Conservation (phyloP, 768 basidiomycete genomes). For the Tylopilus plumbeoviolaceoides region DNA sequence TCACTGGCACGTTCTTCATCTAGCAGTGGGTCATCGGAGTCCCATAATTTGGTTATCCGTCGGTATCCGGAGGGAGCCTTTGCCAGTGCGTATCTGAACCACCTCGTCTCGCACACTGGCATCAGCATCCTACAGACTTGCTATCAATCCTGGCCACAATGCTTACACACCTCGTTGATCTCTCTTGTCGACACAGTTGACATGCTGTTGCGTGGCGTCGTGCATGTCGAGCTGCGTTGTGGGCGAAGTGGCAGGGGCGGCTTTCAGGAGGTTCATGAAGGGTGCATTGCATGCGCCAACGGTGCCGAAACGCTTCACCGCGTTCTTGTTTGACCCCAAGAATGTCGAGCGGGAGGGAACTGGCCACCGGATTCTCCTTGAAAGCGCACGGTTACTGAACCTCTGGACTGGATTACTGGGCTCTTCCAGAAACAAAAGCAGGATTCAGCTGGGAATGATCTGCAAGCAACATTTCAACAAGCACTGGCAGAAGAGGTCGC, state of each 20-base stretch:
- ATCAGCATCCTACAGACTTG: slow-evolving; percentile 71
- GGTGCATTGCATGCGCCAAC: slow-evolving; percentile 50
- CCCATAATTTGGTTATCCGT: slow-evolving; percentile 61
- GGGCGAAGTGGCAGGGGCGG: slow-evolving; percentile 60
- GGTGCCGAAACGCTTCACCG: slow-evolving; percentile 61
- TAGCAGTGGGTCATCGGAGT: slow-evolving; percentile 47
- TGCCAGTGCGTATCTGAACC: slow-evolving; percentile 66
- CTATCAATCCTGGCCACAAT: slow-evolving; percentile 84
- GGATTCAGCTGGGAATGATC: slow-evolving; percentile 39
- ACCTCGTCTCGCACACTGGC: slow-evolving; percentile 52
- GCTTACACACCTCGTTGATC: slow-evolving; percentile 52
- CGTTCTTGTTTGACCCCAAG: slow-evolving; percentile 70
- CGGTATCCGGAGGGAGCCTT: slow-evolving; percentile 61
- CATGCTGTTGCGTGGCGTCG: slow-evolving; percentile 75
- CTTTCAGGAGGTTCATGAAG: slow-evolving; percentile 70
- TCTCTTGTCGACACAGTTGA: slow-evolving; percentile 62
- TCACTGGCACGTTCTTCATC: slow-evolving; percentile 47
- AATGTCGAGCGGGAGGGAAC: slow-evolving; percentile 61
- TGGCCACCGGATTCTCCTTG: slow-evolving; percentile 58
- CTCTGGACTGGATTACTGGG: slow-evolving; percentile 71
- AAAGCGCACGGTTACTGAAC: slow-evolving; percentile 60
- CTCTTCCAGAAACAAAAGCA: slow-evolving; percentile 37
- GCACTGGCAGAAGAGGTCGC: slow-evolving; percentile 66
- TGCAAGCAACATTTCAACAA: slow-evolving; percentile 41
- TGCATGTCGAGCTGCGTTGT: slow-evolving; percentile 80